Evolutionary conservation across 2,329 filamentous ascomycete genomes (phyloP).

Genomic region (Ophiostoma sp.): DNA sequence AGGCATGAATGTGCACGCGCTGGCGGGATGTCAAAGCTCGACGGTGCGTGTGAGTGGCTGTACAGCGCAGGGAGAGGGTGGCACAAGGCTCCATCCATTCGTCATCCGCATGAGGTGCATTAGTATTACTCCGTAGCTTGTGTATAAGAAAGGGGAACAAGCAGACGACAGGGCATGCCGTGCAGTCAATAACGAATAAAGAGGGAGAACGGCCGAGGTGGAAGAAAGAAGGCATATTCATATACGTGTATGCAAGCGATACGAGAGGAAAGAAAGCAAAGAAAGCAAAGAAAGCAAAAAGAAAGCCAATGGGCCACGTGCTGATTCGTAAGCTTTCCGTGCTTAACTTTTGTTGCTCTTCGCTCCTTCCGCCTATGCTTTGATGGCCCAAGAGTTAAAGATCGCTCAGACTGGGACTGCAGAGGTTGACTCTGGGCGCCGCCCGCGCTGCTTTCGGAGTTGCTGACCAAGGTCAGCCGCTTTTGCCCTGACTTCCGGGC

Average conservation of each 20-base stretch:
- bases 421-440: too few relatives aligned
- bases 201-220: too few relatives aligned
- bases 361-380: too few relatives aligned
- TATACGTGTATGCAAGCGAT: too few relatives aligned
- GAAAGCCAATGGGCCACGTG: neutral
- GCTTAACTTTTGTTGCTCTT: neutral
- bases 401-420: neutral
- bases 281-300: neutral
- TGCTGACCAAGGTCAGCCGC: slow-evolving; percentile 3
- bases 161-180: neutral
- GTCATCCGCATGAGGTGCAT: slow-evolving; percentile 11
- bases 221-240: too few relatives aligned
- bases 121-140: neutral
- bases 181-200: neutral
- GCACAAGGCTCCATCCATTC: slow-evolving; percentile 6
- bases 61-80: slow-evolving; percentile 1
- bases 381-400: neutral
- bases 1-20: neutral
- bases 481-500: neutral
- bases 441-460: neutral
- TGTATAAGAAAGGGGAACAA: slow-evolving; percentile 7
- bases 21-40: neutral
- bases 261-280: too few relatives aligned
- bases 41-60: neutral
- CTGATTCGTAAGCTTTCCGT: slow-evolving; percentile 3